phyloP scores from a whole-genome alignment of 257 asterid species.

The Nemophila menziesii region DNA sequence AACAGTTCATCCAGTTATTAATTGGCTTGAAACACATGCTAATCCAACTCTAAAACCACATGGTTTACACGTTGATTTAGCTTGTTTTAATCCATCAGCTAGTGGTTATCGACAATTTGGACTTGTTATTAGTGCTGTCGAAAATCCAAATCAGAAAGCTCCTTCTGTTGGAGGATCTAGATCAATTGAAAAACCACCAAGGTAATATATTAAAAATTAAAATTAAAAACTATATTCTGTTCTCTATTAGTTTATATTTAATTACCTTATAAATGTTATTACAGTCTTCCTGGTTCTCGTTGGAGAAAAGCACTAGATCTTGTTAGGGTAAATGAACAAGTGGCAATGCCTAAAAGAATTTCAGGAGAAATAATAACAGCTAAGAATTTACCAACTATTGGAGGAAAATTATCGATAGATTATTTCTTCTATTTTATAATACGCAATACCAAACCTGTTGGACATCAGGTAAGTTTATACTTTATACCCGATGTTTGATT shows the following conservation, averaged over 20 bases:
- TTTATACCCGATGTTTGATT: constrained; percentile 1
- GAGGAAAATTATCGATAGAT: constrained; percentile 37
- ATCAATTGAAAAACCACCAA: constrained; percentile 35
- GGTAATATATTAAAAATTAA: constrained; percentile 18
- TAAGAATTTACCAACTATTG: constrained; percentile 36
- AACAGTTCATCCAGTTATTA: constrained; percentile 53
- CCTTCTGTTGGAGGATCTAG: constrained; percentile 32
- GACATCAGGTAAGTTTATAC: constrained; percentile 54
- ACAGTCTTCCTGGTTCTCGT: constrained; percentile 56
- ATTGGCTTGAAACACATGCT: constrained; percentile 82
- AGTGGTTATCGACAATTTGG: constrained; percentile 74
- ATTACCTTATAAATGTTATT: constrained; percentile 9
- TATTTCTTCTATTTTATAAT: constrained; percentile 46
- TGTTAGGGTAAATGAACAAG: constrained; percentile 56
- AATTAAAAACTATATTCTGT: constrained; percentile 4
- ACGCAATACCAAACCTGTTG: constrained; percentile 63
- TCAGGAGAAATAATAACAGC: constrained; percentile 45
- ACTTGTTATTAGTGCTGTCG: constrained; percentile 44
- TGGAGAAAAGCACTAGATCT: constrained; percentile 83
- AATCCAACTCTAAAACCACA: constrained; percentile 41
- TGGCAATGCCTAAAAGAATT: constrained; percentile 35
- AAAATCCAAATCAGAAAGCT: constrained; percentile 35
- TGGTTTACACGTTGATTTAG: constrained; percentile 49
- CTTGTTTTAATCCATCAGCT: constrained; percentile 60
- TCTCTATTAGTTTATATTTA: background rate